Conservation (phyloP, 106 monocot genomes). For the Phalaenopsis aphrodite region DNA sequence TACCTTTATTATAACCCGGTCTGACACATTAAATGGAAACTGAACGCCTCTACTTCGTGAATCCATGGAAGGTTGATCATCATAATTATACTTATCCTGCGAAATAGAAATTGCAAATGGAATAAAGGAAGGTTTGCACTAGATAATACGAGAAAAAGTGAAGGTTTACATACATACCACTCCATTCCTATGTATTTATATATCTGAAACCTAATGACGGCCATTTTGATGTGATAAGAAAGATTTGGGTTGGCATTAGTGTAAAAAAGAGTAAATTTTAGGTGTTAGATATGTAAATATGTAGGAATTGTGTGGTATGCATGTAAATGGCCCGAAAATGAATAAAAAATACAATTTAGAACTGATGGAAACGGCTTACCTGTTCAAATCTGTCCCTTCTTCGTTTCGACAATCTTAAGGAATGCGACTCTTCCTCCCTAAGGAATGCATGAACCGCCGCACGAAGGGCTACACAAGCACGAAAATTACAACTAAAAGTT, state of each 20-base stretch:
- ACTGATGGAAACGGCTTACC: slow-evolving; percentile 17
- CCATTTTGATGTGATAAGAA: too few relatives aligned
- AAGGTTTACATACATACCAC: too few relatives aligned
- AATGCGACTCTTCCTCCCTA: slow-evolving; percentile 64
- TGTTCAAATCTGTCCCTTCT: slow-evolving; percentile 67
- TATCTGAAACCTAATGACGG: too few relatives aligned
- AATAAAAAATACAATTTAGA: neutral
- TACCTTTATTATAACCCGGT: slow-evolving; percentile 88
- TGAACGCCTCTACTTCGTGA: slow-evolving; percentile 69
- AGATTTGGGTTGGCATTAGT: too few relatives aligned
- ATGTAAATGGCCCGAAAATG: neutral
- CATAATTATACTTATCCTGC: slow-evolving; percentile 52
- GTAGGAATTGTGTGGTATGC: too few relatives aligned
- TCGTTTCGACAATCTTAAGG: slow-evolving; percentile 40
- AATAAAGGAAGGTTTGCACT: neutral
- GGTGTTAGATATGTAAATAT: too few relatives aligned
- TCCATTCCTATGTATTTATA: too few relatives aligned
- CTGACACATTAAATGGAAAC: slow-evolving; percentile 86
- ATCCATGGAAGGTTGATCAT: slow-evolving; percentile 37
- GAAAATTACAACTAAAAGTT: neutral
- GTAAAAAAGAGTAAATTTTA: too few relatives aligned
- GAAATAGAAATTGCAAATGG: neutral
- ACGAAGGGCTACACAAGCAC: slow-evolving; percentile 54
- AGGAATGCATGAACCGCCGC: slow-evolving; percentile 79
- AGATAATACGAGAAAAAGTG: neutral